A percentile compares a stretch with the other conserved stretches of the same genome.
These are phyloP conservation scores for Marchantia paleacea DNA, from an alignment of 225 moss, liverwort and hornwort species.

Conservation along the genomic window DNA sequence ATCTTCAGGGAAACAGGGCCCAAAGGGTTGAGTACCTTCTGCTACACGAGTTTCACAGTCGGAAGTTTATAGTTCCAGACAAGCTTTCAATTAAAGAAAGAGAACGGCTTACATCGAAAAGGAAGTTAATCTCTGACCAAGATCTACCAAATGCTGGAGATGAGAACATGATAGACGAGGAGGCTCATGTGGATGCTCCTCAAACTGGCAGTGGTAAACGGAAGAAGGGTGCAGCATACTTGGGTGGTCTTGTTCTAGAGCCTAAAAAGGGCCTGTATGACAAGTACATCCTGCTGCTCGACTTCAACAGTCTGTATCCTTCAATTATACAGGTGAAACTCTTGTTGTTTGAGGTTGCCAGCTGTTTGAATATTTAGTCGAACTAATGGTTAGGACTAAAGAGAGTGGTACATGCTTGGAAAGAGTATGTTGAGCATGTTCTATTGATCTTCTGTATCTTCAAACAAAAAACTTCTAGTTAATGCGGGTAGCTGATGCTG, in stretches of 20 bases:
- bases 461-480: background rate
- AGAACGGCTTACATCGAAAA: slow-evolving; percentile 68
- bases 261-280: slow-evolving; percentile 98
- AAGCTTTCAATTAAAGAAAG: slow-evolving; percentile 83
- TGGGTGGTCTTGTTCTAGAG: slow-evolving; percentile 93
- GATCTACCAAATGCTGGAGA: slow-evolving; percentile 29
- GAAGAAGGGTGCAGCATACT: slow-evolving; percentile 89
- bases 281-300: slow-evolving; percentile 82
- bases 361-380: too few species aligned
- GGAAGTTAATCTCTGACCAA: slow-evolving; percentile 49
- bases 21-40: slow-evolving; percentile 96
- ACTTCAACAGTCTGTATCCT: slow-evolving; percentile 98
- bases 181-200: slow-evolving; percentile 34
- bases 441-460: too few species aligned
- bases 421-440: too few species aligned
- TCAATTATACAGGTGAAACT: slow-evolving; percentile 87
- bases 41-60: slow-evolving; percentile 83
- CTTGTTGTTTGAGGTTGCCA: background rate
- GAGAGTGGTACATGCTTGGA: too few species aligned
- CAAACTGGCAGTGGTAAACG: slow-evolving; percentile 56
- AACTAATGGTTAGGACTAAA: background rate
- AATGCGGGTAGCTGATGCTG: background rate
- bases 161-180: slow-evolving; percentile 49
- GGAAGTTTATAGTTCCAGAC: slow-evolving; percentile 94
- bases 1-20: slow-evolving; percentile 82